Base-by-base conservation (phyloP, 768 basidiomycete species). In the Tylopilus subfusipes region DNA sequence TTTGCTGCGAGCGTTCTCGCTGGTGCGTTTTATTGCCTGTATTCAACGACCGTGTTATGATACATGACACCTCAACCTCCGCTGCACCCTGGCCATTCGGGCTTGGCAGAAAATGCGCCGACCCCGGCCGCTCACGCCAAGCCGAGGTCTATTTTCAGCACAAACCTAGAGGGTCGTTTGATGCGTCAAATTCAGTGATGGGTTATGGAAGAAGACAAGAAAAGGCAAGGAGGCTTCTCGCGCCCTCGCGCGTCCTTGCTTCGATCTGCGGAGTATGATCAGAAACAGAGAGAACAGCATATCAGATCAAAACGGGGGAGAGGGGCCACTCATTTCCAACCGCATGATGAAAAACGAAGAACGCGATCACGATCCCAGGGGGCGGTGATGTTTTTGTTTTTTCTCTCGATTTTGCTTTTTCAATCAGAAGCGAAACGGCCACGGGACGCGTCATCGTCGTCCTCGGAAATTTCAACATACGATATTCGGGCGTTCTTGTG, bases 211-310 rank as follows among this genome's bases (percentile, higher is more conserved):
- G 61, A 19, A 3, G 10, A 11, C 19, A 19, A n/a, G 10, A 38
- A 55, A 50, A 42, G 29, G 22, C 29, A 11, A 33, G 55, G 44
- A 55, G 54, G 58, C 31, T 44, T 55, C 48, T 7, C 10, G 38
- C 38, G 36, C n/a, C 7, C n/a, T 2, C 38, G n/a, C n/a, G 40
- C 53, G 40, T 40, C 45, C 47, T 39, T 29, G 58, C 56, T 60
- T 63, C 66, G 63, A 63, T 65, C 61, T 67, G 65, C 56, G 65
- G 58, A 61, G 66, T 54, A 38, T 19, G 54, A 60, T 62, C 44
- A 57, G 53, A 29, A 12, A 30, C 10, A 22, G 11, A 22, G 8
- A 8, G 38, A 38, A 19, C 48, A 59, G 43, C 25, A 43, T 31
- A 60, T 63, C 53, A 56, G 33, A 63, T 60, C 56, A 62, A 65